Conservation (phyloP, 1,139 yeast genomes). For the Yarrowia galli region DNA sequence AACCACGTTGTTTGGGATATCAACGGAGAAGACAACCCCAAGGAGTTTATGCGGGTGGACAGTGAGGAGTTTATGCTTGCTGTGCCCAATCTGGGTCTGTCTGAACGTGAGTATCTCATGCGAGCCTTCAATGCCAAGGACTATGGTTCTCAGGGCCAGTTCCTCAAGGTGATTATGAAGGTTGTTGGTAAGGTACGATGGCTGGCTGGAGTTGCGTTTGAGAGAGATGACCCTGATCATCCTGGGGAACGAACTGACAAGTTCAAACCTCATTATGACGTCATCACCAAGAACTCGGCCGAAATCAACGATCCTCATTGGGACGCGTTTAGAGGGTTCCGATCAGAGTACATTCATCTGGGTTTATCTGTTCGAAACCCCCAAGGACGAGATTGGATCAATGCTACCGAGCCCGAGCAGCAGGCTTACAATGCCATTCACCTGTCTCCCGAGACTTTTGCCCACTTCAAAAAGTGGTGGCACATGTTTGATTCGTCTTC, state of each 20-base stretch:
- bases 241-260: slow-evolving; percentile 57
- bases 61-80: slow-evolving; percentile 75
- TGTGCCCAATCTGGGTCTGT: slow-evolving; percentile 58
- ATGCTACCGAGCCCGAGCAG: slow-evolving; percentile 45
- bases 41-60: slow-evolving; percentile 65
- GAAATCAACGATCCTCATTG: slow-evolving; percentile 55
- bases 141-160: slow-evolving; percentile 39
- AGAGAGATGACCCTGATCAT: slow-evolving; percentile 50
- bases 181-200: slow-evolving; percentile 60
- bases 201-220: slow-evolving; percentile 60
- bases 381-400: slow-evolving; percentile 44
- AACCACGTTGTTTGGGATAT: slow-evolving; percentile 66
- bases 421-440: slow-evolving; percentile 73
- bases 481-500: slow-evolving; percentile 69
- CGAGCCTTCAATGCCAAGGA: slow-evolving; percentile 42
- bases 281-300: slow-evolving; percentile 46
- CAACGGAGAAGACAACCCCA: slow-evolving; percentile 68
- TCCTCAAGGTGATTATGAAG: slow-evolving; percentile 61
- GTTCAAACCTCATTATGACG: slow-evolving; percentile 74
- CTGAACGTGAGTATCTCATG: slow-evolving; percentile 49
- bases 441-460: slow-evolving; percentile 71
- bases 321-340: slow-evolving; percentile 80
- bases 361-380: slow-evolving; percentile 71
- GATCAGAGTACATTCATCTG: slow-evolving; percentile 81
- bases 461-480: slow-evolving; percentile 88